Conservation (phyloP, 768 basidiomycete genomes). For the Leucosporidium scottii region DNA sequence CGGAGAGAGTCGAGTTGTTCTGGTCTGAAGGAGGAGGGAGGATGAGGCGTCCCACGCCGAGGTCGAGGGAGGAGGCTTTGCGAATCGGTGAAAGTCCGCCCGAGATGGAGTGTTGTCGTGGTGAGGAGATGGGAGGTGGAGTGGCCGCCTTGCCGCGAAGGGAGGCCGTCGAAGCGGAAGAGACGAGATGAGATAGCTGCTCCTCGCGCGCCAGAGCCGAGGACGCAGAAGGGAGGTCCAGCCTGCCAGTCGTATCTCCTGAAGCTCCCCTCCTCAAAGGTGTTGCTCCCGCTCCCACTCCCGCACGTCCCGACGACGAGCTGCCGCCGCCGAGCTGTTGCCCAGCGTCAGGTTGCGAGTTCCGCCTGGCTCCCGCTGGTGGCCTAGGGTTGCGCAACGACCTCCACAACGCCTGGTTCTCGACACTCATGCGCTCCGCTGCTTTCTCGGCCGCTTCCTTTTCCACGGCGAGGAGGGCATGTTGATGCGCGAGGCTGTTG, state of each 20-base stretch:
- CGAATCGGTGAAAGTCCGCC: neutral
- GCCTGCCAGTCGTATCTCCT: too few relatives aligned
- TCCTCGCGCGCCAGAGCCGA: neutral
- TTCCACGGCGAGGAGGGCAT: slow-evolving; percentile 5
- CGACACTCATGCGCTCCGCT: slow-evolving; percentile 10
- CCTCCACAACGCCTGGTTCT: slow-evolving; percentile 31
- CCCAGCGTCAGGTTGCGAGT: neutral
- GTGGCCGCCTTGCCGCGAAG: neutral
- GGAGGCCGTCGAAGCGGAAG: too few relatives aligned
- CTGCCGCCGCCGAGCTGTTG: neutral
- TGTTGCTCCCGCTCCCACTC: too few relatives aligned
- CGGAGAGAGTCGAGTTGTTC: neutral
- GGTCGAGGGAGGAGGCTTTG: slow-evolving; percentile 24
- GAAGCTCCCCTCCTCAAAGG: neutral
- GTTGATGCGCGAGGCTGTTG: slow-evolving; percentile 19
- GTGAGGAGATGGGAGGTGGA: slow-evolving; percentile 8
- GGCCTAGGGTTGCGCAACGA: slow-evolving; percentile 24
- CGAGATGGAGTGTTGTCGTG: neutral
- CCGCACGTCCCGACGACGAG: too few relatives aligned
- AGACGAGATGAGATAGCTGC: neutral
- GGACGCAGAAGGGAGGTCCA: neutral
- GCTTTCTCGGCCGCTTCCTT: slow-evolving; percentile 1
- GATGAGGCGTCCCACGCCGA: slow-evolving; percentile 2
- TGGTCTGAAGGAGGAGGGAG: neutral
- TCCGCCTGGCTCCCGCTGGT: neutral